Evolutionary conservation across 306 rosid species (phyloP), one percentile per base, ranked within the genome.

Genomic region (Cercis canadensis): DNA sequence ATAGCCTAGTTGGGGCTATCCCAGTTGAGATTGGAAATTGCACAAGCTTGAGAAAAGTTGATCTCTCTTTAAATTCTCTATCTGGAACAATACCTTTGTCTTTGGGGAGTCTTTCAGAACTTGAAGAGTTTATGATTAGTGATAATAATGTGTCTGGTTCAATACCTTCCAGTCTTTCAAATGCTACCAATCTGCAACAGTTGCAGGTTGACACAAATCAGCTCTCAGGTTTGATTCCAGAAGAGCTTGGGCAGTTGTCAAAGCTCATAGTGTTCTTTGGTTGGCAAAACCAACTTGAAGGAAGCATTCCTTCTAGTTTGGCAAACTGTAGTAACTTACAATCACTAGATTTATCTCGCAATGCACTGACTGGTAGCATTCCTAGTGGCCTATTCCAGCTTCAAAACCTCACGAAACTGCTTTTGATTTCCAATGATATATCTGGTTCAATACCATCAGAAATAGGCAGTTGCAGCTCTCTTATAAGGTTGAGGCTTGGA

Each of bases 201-300:
- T 72, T 95, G 75, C 97, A 95, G 75, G 86, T 95, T 78, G 97
- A 95, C 80, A 83, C 87, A 2, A 95, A 95, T 75, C 92, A 91
- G 81, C 89, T 95, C 55, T 91, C 97, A 14, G 97, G 99, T 62
- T 75, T 87, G 83, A 85, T 95, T 74, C 99, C 99, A 44, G 69
- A 84, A 0, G 92, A 87, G 85, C 75, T 95, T 69, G 96, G 97
- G 21, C 41, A 50, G 76, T 46, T 95, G 70, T 73, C 87, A 7
- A 87, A 83, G 74, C 85, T 95, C 10, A 36, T 51, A 7, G 92
- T 95, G 72, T 86, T 95, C 71, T 86, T 90, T 5, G 96, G 96
- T 55, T 95, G 99, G 99, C 82, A 85, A 70, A 95, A 95, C 81
- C 92, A 89, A 72, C 96, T 95, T 19, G 87, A 91, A 81, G 99